Conservation (phyloP, 441 rosid genomes). For the Raphanus hybrid region DNA sequence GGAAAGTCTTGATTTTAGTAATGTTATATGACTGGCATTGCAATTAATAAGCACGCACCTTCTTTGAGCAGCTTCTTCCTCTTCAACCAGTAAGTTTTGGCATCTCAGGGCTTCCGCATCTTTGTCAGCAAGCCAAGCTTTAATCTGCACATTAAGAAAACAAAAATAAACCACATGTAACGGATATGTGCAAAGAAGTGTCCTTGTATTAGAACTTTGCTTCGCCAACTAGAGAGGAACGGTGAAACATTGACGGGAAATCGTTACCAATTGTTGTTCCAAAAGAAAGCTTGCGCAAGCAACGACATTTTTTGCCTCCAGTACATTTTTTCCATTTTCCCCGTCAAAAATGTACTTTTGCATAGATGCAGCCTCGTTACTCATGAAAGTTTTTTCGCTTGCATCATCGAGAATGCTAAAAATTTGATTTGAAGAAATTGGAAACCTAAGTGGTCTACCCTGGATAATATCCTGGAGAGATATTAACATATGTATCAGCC, state of each 20-base stretch:
- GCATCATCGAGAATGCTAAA: conserved; percentile 93
- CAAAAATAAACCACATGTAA: too few species aligned
- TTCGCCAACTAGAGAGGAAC: too few species aligned
- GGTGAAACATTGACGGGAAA: too few species aligned
- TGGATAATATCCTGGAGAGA: conserved; percentile 81
- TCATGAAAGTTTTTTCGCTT: conserved; percentile 88
- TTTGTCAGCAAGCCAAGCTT: conserved; percentile 53
- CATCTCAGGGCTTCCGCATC: too few species aligned
- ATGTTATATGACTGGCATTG: conserved; percentile 2
- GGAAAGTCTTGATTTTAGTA: conserved; percentile 15
- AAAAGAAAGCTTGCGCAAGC: too few species aligned
- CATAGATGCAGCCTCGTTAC: conserved; percentile 69
- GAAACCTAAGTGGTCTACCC: conserved; percentile 71
- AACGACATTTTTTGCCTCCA: conserved; percentile 54
- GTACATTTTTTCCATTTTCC: conserved; percentile 78
- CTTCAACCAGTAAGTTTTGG: too few species aligned
- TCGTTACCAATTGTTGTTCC: too few species aligned
- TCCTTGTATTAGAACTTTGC: too few species aligned
- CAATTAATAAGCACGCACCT: conserved; percentile 32
- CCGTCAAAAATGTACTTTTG: conserved; percentile 93
- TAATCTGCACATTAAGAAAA: too few species aligned
- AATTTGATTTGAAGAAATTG: conserved; percentile 73
- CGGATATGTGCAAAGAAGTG: too few species aligned
- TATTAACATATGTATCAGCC: conserved; percentile 22
- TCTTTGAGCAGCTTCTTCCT: too few species aligned